Conservation (phyloP, 106 monocot genomes). For the Narthecium ossifragum region DNA sequence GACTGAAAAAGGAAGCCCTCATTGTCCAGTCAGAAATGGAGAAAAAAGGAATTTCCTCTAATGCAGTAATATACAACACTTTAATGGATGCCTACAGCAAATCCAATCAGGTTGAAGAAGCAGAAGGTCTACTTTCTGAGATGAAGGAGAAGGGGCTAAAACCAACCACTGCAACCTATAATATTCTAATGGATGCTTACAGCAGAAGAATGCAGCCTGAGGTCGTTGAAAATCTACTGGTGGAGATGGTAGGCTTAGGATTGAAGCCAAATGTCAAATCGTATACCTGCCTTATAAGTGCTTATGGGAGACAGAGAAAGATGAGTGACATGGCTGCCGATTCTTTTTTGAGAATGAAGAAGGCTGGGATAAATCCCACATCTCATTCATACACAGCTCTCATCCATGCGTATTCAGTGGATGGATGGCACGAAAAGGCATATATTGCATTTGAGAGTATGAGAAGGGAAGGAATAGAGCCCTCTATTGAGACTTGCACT, state of each 20-base stretch:
- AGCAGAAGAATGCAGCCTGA: slow-evolving; percentile 87
- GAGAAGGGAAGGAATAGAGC: slow-evolving; percentile 54
- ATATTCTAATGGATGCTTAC: slow-evolving; percentile 89
- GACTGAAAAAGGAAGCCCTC: slow-evolving; percentile 85
- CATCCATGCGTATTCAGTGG: slow-evolving; percentile 83
- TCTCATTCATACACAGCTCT: slow-evolving; percentile 88
- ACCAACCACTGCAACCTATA: slow-evolving; percentile 74
- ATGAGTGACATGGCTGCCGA: slow-evolving; percentile 89
- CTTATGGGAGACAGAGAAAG: slow-evolving; percentile 74
- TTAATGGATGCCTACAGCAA: slow-evolving; percentile 87
- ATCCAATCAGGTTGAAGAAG: slow-evolving; percentile 78
- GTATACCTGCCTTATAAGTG: slow-evolving; percentile 80
- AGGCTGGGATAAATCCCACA: slow-evolving; percentile 69
- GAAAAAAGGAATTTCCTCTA: slow-evolving; percentile 80
- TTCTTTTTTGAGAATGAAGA: slow-evolving; percentile 88
- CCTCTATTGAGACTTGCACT: slow-evolving; percentile 85
- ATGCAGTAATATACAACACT: slow-evolving; percentile 79
- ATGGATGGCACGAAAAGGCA: slow-evolving; percentile 89
- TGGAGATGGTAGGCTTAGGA: slow-evolving; percentile 60
- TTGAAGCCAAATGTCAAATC: slow-evolving; percentile 80
- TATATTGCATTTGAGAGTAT: slow-evolving; percentile 60
- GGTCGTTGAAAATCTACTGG: slow-evolving; percentile 53
- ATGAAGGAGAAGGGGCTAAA: slow-evolving; percentile 74
- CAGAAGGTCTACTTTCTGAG: slow-evolving; percentile 83
- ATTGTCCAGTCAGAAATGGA: slow-evolving; percentile 93